Conservation (phyloP, 805 yeast species). For the Myxozyma neotropica region DNA sequence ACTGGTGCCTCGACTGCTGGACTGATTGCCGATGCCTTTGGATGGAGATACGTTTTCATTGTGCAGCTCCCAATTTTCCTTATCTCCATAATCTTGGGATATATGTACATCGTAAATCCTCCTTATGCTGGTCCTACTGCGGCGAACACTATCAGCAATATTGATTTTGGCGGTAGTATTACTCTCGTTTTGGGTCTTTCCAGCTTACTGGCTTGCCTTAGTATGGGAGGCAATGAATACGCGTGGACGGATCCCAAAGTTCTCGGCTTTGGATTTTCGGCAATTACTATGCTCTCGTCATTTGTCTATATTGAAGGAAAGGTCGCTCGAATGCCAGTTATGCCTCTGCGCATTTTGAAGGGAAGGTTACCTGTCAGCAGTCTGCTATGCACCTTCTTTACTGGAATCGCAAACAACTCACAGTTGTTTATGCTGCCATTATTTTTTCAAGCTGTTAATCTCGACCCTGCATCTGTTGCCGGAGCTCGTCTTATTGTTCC, state of each 20-base stretch:
- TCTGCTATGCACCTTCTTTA: slow-evolving; percentile 68
- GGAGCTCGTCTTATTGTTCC: slow-evolving; percentile 58
- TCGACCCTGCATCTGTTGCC: slow-evolving; percentile 55
- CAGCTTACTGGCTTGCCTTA: slow-evolving; percentile 62
- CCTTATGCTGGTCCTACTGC: slow-evolving; percentile 17
- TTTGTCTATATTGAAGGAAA: slow-evolving; percentile 58
- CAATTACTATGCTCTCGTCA: slow-evolving; percentile 42
- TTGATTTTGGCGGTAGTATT: slow-evolving; percentile 67
- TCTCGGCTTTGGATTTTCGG: slow-evolving; percentile 41
- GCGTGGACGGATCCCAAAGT: slow-evolving; percentile 53
- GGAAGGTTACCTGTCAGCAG: slow-evolving; percentile 64
- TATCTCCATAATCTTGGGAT: slow-evolving; percentile 45
- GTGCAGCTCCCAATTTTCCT: slow-evolving; percentile 48
- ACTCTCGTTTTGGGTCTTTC: slow-evolving; percentile 61
- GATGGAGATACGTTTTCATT: slow-evolving; percentile 62
- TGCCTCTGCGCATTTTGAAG: slow-evolving; percentile 60
- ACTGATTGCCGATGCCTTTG: slow-evolving; percentile 51
- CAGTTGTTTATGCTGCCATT: slow-evolving; percentile 71
- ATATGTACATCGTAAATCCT: slow-evolving; percentile 30
- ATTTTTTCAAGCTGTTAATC: slow-evolving; percentile 59
- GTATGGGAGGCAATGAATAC: slow-evolving; percentile 63
- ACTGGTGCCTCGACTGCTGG: slow-evolving; percentile 69
- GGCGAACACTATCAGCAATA: slow-evolving; percentile 34
- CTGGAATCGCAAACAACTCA: slow-evolving; percentile 62
- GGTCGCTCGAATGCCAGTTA: slow-evolving; percentile 63